Evolutionary conservation across 768 basidiomycete genomes (phyloP), one percentile per base, ranked within the genome.

Genomic region (Neoboletus subvelutipes): DNA sequence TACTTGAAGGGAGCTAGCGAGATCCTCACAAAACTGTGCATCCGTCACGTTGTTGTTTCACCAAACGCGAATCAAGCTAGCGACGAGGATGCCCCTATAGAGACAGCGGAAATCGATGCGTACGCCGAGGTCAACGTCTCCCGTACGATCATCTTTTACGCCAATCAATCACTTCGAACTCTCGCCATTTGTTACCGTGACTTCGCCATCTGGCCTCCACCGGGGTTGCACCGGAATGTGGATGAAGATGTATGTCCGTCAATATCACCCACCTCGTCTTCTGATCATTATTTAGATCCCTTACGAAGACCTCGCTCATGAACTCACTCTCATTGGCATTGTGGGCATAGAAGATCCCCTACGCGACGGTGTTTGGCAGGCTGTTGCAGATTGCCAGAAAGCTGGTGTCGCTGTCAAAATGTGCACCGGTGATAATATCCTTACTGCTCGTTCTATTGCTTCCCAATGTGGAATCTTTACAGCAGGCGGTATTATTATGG

Each of bases 341-440:
- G 85, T 87, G 57, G 97, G 94, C 65, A 98, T 99, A 66, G 95
- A 99, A 68, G 97, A 99, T 68, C 97, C 95, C 43, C 81, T 99
- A 5, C 90, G 96, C 34, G 80, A 83, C 0, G 94, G 95, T 68
- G 97, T 98, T 28, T 83, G 83, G 17, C 83, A 94, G 12, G 94
- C 96, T 18, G 96, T 99, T 43, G 78, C 82, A 43, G 86, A 91
- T 66, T 98, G 95, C 68, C 85, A 85, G 65, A 81, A 78, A 51
- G 96, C 97, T 41, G 95, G 96, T 59, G 94, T 99, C 15, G 79
- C 81, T 24, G 87, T 98, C 76, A 98, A 97, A 77, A 99, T 98
- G 95, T 96, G 93, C 71, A 98, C 97, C 0, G 97, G 96, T 62
- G 95, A 98, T 73, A 98, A 97, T 62, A 92, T 94, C 49, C 84